These are phyloP conservation scores for Dothideomycetidae sp. DNA, from an alignment of 2,329 filamentous ascomycete genomes.

Conservation along the genomic window DNA sequence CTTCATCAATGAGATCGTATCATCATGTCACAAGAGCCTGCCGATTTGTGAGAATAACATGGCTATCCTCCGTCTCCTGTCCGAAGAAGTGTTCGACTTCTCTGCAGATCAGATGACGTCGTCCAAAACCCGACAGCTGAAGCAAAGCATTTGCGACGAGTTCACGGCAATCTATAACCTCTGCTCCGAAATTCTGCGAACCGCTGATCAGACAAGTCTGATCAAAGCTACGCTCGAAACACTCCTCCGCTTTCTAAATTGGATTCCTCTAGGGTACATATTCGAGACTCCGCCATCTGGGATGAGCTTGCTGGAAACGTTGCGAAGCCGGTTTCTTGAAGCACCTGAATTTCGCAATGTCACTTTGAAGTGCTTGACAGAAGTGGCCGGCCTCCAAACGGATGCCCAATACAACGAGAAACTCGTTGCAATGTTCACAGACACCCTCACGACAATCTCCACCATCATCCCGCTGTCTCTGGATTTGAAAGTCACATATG, in stretches of 20 bases:
- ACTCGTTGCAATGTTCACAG: slow-evolving; percentile 95
- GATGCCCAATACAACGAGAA: slow-evolving; percentile 84
- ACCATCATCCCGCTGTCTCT: slow-evolving; percentile 83
- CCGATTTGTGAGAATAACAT: slow-evolving; percentile 99
- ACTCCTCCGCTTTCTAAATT: slow-evolving; percentile 90
- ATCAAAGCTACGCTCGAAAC: slow-evolving; percentile 97
- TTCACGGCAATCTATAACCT: slow-evolving; percentile 98
- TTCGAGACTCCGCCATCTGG: slow-evolving; percentile 68
- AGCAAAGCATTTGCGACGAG: slow-evolving; percentile 97
- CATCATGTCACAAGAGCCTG: slow-evolving; percentile 84
- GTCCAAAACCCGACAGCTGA: slow-evolving; percentile 85
- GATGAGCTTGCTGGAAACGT: slow-evolving; percentile 67
- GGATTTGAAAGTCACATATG: slow-evolving; percentile 83
- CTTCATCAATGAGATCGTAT: slow-evolving; percentile 99
- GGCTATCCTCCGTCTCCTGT: slow-evolving; percentile 87
- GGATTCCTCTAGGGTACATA: slow-evolving; percentile 96
- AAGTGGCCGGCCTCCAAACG: slow-evolving; percentile 88
- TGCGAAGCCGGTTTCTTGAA: slow-evolving; percentile 83
- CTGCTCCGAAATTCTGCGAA: slow-evolving; percentile 87
- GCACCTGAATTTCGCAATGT: slow-evolving; percentile 93
- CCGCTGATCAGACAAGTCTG: slow-evolving; percentile 72
- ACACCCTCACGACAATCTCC: slow-evolving; percentile 82
- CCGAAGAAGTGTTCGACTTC: slow-evolving; percentile 97
- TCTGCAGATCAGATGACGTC: slow-evolving; percentile 99
- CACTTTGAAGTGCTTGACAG: slow-evolving; percentile 89